These are phyloP conservation scores for Plantago coronopus DNA, from an alignment of 305 asterid genomes.

Conservation along the genomic window DNA sequence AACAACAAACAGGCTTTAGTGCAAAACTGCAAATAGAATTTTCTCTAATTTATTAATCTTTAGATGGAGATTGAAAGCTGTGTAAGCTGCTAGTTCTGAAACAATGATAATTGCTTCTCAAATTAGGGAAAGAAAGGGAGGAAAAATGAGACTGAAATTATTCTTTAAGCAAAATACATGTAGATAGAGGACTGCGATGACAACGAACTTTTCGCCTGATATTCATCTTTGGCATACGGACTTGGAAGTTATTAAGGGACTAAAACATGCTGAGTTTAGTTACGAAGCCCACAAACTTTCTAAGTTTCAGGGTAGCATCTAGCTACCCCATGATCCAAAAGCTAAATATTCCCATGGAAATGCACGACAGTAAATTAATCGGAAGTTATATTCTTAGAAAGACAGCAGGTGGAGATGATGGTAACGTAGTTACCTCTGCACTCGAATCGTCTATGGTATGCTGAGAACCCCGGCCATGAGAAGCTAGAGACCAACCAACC, in stretches of 20 bases:
- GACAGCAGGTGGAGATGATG: neutral
- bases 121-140: too few relatives aligned
- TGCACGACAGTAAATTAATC: neutral
- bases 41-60: too few relatives aligned
- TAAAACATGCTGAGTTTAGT: neutral
- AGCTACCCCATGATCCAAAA: neutral
- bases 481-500: constrained; percentile 97
- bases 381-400: neutral
- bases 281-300: neutral
- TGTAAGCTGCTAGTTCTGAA: too few relatives aligned
- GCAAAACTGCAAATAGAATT: too few relatives aligned
- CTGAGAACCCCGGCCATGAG: constrained; percentile 60
- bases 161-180: too few relatives aligned
- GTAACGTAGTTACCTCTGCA: constrained; percentile 44
- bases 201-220: too few relatives aligned
- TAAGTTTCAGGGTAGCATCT: constrained; percentile 8
- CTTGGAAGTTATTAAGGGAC: neutral
- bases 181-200: too few relatives aligned
- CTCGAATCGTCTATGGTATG: constrained; percentile 38
- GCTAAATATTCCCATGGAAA: neutral
- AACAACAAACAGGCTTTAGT: too few relatives aligned
- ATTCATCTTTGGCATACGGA: too few relatives aligned
- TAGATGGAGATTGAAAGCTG: too few relatives aligned
- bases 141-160: too few relatives aligned
- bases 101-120: too few relatives aligned